Conservation (phyloP, 1,284 basidiomycete species). For the Ganoderma boninense region DNA sequence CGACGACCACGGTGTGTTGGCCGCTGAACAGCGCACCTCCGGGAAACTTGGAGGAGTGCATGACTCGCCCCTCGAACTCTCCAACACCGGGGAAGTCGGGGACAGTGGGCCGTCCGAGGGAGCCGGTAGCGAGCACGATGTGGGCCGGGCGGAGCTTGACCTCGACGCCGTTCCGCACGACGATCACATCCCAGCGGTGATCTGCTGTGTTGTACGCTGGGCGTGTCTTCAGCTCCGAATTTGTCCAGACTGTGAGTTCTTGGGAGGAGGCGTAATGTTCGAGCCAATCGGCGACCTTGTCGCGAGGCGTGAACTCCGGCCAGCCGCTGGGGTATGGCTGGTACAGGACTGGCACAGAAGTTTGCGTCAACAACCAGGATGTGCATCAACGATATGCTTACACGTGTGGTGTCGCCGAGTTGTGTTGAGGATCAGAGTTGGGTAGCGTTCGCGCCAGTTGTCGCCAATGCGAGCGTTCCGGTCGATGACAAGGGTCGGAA, state of each 20-base stretch:
- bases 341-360: conserved; percentile 45
- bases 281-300: conserved; percentile 67
- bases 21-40: conserved; percentile 50
- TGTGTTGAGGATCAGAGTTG: conserved; percentile 56
- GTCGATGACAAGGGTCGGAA: conserved; percentile 58
- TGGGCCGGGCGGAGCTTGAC: conserved; percentile 60
- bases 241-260: conserved; percentile 71
- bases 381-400: conserved; percentile 32
- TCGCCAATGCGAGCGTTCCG: conserved; percentile 56
- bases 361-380: neutral
- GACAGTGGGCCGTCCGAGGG: conserved; percentile 54
- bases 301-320: conserved; percentile 40
- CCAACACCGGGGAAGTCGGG: conserved; percentile 51
- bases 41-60: conserved; percentile 53
- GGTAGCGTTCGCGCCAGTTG: conserved; percentile 62
- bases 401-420: conserved; percentile 45
- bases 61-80: conserved; percentile 50
- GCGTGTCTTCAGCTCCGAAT: conserved; percentile 46
- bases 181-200: conserved; percentile 59
- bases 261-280: conserved; percentile 68
- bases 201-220: conserved; percentile 48
- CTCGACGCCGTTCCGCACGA: conserved; percentile 50
- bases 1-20: conserved; percentile 59
- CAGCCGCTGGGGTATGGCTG: conserved; percentile 43
- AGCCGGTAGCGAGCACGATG: conserved; percentile 66